phyloP scores from a whole-genome alignment of 805 yeast genomes.

The Yarrowia keelungensis region DNA sequence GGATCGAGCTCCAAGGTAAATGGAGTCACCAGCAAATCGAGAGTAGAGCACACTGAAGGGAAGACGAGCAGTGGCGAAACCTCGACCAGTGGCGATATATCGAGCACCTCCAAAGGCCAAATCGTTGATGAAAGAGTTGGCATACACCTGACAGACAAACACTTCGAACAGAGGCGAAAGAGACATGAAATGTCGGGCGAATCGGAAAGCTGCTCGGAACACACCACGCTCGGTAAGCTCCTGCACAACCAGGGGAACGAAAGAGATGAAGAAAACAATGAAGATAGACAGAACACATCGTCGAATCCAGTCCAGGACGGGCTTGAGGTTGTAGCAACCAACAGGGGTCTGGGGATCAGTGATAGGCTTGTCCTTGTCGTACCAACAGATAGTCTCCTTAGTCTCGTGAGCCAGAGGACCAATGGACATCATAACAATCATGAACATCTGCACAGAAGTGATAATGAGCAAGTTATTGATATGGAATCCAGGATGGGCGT shows the following conservation, averaged over 20 bases:
- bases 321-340: conserved; percentile 86
- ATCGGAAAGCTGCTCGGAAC: conserved; percentile 72
- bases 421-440: conserved; percentile 77
- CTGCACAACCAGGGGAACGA: conserved; percentile 85
- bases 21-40: conserved; percentile 75
- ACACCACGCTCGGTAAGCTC: conserved; percentile 87
- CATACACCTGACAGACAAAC: conserved; percentile 91
- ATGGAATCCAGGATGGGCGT: conserved; percentile 98
- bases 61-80: conserved; percentile 84
- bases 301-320: conserved; percentile 89
- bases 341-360: conserved; percentile 76
- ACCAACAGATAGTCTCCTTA: conserved; percentile 61
- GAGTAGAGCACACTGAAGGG: conserved; percentile 77
- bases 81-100: conserved; percentile 92
- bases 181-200: conserved; percentile 77
- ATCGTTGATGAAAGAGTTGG: conserved; percentile 76
- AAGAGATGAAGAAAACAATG: conserved; percentile 91
- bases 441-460: conserved; percentile 84
- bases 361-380: conserved; percentile 69
- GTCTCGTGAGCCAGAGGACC: conserved; percentile 81
- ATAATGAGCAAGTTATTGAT: conserved; percentile 87
- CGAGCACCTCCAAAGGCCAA: conserved; percentile 90
- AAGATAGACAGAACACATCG: conserved; percentile 88
- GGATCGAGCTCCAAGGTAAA: conserved; percentile 77
- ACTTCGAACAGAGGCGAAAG: conserved; percentile 93